Base-by-base conservation (phyloP, 148 eudicot genomes). In the Silene uniflora region DNA sequence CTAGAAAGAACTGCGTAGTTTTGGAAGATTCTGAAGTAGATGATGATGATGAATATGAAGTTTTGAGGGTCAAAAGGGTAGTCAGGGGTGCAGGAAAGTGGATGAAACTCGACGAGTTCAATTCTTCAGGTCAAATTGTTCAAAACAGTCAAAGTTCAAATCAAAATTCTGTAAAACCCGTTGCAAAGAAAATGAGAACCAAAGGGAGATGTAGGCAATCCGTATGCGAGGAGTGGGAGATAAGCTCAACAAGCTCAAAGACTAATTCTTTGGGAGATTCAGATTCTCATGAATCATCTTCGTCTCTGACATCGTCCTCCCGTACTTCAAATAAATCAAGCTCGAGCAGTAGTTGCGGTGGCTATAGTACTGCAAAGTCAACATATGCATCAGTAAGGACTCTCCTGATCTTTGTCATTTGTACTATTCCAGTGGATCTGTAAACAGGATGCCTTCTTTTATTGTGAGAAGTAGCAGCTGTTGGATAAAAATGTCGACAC, bases 301-400 rank as follows among this genome's bases (percentile, higher is more conserved):
- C 83, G 18, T 78, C 85, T 1, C 61, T 80, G 22, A 77, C 80
- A 32, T 79, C 86, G 24, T 55, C 73, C 69, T 74, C 81, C 27
- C 73, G 42, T 39, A 12, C 68, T 59, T 78, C 69, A 9, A 5
- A 60, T 18, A 67, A 24, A 7, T 82, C 84, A 25, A 75, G 46
- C 69, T 77, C 81, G 13, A 67, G 75, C 44, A 23, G 47, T 27
- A 76, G 73, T 68, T 80, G 71, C 72, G 83, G 78, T 69, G 81
- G 54, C 66, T 62, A 67, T 14, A 71, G 58, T 7, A 25, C 6
- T 27, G 76, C 68, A 10, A 74, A 67, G 44, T 79, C 52, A 59
- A 67, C 58, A 23, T 73, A 84, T 62, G 18, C 54, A 66, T 68
- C 58, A 76, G 85, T 85, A 55, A 72, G 39, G 18, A 59, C 72